phyloP scores from a whole-genome alignment of 2,329 filamentous ascomycete genomes.

The Myriosclerotinia curreyana region DNA sequence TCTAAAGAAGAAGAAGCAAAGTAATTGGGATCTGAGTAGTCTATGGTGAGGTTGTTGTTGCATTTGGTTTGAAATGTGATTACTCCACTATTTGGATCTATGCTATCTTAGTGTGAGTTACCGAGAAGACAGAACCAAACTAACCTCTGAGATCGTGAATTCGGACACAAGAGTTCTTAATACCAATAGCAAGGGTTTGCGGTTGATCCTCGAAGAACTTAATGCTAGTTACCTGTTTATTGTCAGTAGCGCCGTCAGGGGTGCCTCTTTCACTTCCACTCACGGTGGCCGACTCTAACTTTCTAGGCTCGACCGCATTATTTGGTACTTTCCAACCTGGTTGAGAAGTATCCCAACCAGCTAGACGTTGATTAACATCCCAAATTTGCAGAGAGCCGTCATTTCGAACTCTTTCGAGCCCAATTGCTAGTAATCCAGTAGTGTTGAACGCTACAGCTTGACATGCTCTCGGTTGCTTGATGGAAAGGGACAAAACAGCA shows the following conservation, averaged over 20 bases:
- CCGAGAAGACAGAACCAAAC: constrained; percentile 22
- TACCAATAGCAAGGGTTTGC: constrained; percentile 70
- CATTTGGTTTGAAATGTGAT: constrained; percentile 63
- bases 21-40: constrained; percentile 77
- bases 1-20: constrained; percentile 78
- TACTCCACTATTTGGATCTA: constrained; percentile 51
- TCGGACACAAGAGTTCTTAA: constrained; percentile 70
- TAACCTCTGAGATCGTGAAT: constrained; percentile 76
- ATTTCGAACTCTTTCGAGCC: constrained; percentile 75
- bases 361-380: constrained; percentile 64
- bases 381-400: constrained; percentile 81
- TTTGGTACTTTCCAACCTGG: constrained; percentile 44
- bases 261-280: constrained; percentile 10
- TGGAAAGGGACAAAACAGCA: constrained; percentile 61
- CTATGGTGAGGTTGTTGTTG: constrained; percentile 71
- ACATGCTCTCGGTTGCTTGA: constrained; percentile 74
- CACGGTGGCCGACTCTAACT: constrained; percentile 48
- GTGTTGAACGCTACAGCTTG: constrained; percentile 80
- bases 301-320: constrained; percentile 48
- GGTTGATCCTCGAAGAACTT: constrained; percentile 78
- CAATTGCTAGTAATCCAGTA: constrained; percentile 69
- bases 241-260: constrained; percentile 38
- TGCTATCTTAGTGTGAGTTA: constrained; percentile 23
- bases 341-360: constrained; percentile 46
- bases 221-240: constrained; percentile 76